phyloP scores from a whole-genome alignment of 148 eudicot species.

The Vaccinium vitisidaea region DNA sequence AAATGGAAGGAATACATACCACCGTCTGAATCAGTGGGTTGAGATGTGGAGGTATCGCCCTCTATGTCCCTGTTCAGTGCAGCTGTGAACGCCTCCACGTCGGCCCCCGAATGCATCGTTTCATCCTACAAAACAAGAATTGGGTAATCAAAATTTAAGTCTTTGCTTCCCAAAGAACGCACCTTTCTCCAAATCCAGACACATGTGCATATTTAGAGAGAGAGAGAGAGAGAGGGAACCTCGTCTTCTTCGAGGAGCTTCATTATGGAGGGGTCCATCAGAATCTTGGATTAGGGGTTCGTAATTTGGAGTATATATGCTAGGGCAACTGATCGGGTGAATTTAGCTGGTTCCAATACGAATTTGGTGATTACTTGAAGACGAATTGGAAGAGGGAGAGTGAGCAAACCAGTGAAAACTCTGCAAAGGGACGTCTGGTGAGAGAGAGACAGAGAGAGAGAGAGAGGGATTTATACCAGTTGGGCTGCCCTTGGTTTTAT shows the following conservation, averaged over 20 bases:
- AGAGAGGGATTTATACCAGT: too few species aligned
- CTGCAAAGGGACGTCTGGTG: background rate
- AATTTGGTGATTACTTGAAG: background rate
- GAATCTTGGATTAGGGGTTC: background rate
- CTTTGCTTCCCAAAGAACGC: background rate
- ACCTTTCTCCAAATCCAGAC: background rate
- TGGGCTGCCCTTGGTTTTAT: too few species aligned
- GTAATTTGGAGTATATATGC: background rate
- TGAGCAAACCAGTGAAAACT: background rate
- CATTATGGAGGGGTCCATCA: slow-evolving; percentile 79
- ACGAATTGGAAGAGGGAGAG: background rate
- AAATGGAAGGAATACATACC: slow-evolving; percentile 23
- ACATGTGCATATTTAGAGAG: background rate
- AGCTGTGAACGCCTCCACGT: slow-evolving; percentile 92
- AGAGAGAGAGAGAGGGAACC: slow-evolving; percentile 31
- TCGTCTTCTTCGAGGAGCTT: slow-evolving; percentile 85
- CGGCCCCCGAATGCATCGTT: slow-evolving; percentile 96
- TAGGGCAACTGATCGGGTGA: background rate
- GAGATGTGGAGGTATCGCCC: slow-evolving; percentile 53
- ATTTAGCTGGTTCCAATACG: too few species aligned
- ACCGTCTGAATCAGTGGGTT: slow-evolving; percentile 44
- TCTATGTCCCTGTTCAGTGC: slow-evolving; percentile 86
- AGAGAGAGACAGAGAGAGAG: background rate
- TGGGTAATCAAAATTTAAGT: background rate
- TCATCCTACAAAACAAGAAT: slow-evolving; percentile 54